Percentiles rank a stretch among this genome's conserved stretches.
phyloP scores from a whole-genome alignment of 331 rosid genomes.

The Rhamnella rubrinervis region DNA sequence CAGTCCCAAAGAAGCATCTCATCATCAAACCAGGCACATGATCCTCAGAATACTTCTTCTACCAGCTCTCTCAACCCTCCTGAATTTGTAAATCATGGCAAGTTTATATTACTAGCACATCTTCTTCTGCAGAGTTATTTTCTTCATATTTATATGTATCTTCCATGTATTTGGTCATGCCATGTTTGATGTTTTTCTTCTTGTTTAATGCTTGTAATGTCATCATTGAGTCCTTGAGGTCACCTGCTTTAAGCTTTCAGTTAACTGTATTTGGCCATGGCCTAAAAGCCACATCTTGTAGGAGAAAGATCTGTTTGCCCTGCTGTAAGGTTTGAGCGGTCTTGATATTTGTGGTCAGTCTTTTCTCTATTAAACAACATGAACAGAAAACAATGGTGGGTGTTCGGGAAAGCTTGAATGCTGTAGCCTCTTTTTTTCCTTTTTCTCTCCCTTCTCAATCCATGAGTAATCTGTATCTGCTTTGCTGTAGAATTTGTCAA shows the following conservation, averaged over 20 bases:
- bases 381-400: background rate
- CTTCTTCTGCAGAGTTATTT: background rate
- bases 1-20: constrained; percentile 56
- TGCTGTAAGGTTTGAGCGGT: too few relatives aligned
- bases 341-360: too few relatives aligned
- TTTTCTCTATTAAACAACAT: too few relatives aligned
- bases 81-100: constrained; percentile 77
- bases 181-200: too few relatives aligned
- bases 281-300: too few relatives aligned
- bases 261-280: background rate
- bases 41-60: constrained; percentile 40
- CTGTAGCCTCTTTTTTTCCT: background rate
- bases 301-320: too few relatives aligned
- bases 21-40: constrained; percentile 44
- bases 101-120: constrained; percentile 24
- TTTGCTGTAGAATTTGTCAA: constrained; percentile 1
- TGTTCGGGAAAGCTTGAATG: too few relatives aligned
- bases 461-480: background rate
- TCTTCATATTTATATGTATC: background rate
- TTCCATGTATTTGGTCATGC: background rate
- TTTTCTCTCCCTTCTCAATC: background rate
- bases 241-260: background rate
- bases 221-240: background rate
- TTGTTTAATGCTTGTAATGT: background rate
- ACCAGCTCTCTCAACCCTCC: constrained; percentile 47